A percentile compares a stretch with the other conserved stretches of the same genome.
Evolutionary conservation across 139 green algal species (phyloP).

Genomic region (Chlamydomonas sp.): DNA sequence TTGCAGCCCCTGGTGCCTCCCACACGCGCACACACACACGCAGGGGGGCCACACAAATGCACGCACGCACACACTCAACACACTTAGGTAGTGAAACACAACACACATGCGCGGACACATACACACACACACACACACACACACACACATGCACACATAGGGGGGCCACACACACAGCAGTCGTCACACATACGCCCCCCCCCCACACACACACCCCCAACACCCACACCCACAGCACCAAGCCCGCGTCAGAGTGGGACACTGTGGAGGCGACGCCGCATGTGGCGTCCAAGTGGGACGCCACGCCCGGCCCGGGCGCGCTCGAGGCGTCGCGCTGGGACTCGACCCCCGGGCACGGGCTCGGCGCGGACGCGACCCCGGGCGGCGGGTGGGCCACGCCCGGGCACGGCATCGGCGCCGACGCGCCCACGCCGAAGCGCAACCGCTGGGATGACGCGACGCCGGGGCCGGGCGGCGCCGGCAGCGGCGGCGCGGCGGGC

Average conservation of each 20-base stretch:
- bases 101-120: no score
- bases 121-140: no score
- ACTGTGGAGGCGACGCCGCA: conserved; percentile 64
- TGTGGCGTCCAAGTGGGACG: conserved; percentile 66
- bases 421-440: conserved; percentile 24
- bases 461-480: conserved; percentile 27
- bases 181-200: no score
- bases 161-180: no score
- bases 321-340: conserved; percentile 59
- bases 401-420: conserved; percentile 48
- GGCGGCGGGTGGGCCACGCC: conserved; percentile 23
- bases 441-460: conserved; percentile 71
- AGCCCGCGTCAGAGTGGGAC: conserved; percentile 76
- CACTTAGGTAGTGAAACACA: no score
- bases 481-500: background rate
- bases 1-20: no score
- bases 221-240: no score
- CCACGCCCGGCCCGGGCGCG: conserved; percentile 48
- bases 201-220: no score
- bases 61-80: no score
- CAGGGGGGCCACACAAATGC: no score
- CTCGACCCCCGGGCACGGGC: conserved; percentile 47
- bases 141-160: no score
- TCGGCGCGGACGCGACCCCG: conserved; percentile 44
- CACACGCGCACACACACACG: no score